These are phyloP conservation scores for Zizania latifolia DNA, from an alignment of 176 grass and related monocot species.

Conservation along the genomic window DNA sequence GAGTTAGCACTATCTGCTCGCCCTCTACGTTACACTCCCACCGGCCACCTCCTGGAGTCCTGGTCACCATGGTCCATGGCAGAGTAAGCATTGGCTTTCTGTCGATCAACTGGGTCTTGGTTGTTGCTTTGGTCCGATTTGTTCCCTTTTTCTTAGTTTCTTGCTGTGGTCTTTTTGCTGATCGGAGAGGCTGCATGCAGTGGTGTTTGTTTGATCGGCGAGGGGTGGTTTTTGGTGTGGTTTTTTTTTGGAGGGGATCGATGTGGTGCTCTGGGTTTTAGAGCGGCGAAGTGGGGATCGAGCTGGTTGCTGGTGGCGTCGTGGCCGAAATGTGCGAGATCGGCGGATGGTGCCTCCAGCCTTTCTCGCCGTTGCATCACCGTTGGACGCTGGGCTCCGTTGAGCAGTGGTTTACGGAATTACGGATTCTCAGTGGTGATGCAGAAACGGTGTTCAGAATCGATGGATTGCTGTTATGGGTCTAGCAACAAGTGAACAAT, in stretches of 20 bases:
- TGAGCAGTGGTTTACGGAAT: no score
- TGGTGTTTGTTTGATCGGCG: background rate
- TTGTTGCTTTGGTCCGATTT: background rate
- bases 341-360: background rate
- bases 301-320: background rate
- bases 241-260: background rate
- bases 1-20: no score
- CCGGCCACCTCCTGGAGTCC: no score
- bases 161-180: no score
- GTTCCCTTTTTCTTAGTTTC: background rate
- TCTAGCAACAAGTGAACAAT: no score
- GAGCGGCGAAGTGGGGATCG: background rate
- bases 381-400: background rate
- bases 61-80: no score
- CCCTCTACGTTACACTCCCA: no score
- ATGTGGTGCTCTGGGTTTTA: background rate
- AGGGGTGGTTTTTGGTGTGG: background rate
- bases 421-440: background rate
- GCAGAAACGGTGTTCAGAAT: background rate
- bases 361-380: no score
- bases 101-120: background rate
- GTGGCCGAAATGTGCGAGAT: background rate
- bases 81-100: conserved; percentile 9
- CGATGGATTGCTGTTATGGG: background rate
- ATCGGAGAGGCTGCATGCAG: background rate